A percentile compares a stretch with the other conserved stretches of the same genome.
These are phyloP conservation scores for Akanthomyces uredinophilus DNA, from an alignment of 2,329 filamentous ascomycete genomes.

Conservation along the genomic window DNA sequence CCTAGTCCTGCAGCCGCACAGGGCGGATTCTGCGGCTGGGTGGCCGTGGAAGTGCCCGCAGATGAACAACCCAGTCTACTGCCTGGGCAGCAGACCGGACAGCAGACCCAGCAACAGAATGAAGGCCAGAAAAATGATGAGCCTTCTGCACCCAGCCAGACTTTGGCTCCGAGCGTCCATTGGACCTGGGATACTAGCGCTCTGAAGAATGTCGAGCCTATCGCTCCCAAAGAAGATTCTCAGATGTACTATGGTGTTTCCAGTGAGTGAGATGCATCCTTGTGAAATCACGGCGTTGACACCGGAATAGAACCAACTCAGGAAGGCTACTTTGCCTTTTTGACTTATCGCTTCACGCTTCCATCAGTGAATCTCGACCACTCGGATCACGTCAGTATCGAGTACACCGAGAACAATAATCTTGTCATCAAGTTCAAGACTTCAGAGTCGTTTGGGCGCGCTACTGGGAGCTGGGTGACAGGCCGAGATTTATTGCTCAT, in stretches of 20 bases:
- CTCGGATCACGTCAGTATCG: conserved; percentile 18
- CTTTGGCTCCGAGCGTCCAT: conserved; percentile 18
- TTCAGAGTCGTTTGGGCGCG: conserved; percentile 22
- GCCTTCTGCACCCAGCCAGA: not conserved
- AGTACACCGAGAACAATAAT: conserved; percentile 14
- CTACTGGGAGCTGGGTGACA: conserved; percentile 20
- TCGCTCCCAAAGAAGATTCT: conserved; percentile 19
- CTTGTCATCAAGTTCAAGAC: conserved; percentile 17
- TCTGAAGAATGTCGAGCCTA: conserved; percentile 22
- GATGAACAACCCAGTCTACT: not conserved
- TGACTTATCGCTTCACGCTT: conserved; percentile 24
- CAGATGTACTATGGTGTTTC: conserved; percentile 23
- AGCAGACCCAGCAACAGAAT: not conserved
- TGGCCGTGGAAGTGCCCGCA: not conserved
- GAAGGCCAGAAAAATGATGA: not conserved
- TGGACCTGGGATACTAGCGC: conserved; percentile 23
- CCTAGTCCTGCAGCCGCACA: not conserved
- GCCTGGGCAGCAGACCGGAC: not conserved
- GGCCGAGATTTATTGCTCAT: conserved; percentile 23
- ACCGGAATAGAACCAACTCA: conserved; percentile 18
- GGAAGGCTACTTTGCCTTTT: conserved; percentile 23
- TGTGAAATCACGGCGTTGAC: not conserved
- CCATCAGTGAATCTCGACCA: conserved; percentile 29
- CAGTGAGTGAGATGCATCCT: not conserved
- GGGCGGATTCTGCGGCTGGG: not conserved